Conservation (phyloP, 2,329 filamentous ascomycete species). For the Ophiostoma pallidulum region DNA sequence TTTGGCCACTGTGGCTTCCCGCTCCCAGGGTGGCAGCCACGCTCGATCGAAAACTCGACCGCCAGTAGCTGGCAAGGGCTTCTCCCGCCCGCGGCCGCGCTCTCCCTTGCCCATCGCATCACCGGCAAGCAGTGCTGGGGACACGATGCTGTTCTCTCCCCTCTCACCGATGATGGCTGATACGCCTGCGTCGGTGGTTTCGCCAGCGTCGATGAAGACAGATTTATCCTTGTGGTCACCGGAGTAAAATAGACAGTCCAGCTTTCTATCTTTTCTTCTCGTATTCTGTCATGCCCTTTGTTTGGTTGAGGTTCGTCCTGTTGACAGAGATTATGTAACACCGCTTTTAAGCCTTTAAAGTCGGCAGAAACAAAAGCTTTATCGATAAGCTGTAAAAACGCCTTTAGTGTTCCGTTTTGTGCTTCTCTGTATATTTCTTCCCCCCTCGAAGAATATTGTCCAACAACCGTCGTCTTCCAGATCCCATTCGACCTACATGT, state of each 20-base stretch:
- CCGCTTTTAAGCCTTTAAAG: slow-evolving; percentile 1
- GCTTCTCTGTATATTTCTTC: too few relatives aligned
- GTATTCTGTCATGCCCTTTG: too few relatives aligned
- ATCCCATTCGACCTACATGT: slow-evolving; percentile 8
- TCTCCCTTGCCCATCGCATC: neutral
- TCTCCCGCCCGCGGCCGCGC: neutral
- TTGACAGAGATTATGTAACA: too few relatives aligned
- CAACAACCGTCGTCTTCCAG: too few relatives aligned
- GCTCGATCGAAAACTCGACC: neutral
- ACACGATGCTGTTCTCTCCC: slow-evolving; percentile 1
- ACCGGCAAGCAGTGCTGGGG: neutral
- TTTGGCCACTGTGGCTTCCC: neutral
- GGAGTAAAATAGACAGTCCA: neutral
- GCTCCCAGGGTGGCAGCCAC: neutral
- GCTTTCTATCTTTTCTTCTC: neutral
- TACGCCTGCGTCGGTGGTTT: neutral
- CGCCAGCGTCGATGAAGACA: neutral
- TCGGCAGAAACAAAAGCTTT: slow-evolving; percentile 1
- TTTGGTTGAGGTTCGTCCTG: too few relatives aligned
- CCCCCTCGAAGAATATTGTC: too few relatives aligned
- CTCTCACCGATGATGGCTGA: neutral
- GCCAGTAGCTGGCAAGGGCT: neutral
- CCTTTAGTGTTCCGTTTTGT: too few relatives aligned
- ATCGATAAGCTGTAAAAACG: neutral
- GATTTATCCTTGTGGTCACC: neutral